Conservation (phyloP, 192 early-diverging fungal genomes). For the Chytriomyces sp. region DNA sequence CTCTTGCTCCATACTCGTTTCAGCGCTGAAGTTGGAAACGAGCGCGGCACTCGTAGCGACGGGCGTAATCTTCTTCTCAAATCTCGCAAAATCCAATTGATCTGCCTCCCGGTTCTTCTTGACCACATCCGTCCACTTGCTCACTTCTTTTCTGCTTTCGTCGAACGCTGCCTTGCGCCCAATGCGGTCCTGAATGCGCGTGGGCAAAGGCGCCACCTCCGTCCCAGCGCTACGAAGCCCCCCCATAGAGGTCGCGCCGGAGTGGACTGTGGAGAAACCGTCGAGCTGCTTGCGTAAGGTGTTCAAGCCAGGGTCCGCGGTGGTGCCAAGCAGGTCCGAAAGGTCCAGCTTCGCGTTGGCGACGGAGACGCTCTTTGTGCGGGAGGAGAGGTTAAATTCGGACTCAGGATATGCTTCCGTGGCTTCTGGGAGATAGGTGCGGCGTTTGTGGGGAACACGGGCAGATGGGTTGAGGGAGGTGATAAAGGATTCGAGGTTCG, state of each 20-base stretch:
- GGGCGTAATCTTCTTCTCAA: slow-evolving; percentile 27
- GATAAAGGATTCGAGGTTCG: slow-evolving; percentile 43
- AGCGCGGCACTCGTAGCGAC: slow-evolving; percentile 57
- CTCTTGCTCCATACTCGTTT: slow-evolving; percentile 76
- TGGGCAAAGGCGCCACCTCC: slow-evolving; percentile 74
- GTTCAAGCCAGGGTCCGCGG: slow-evolving; percentile 64
- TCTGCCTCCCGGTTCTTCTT: slow-evolving; percentile 82
- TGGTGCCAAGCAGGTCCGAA: slow-evolving; percentile 69
- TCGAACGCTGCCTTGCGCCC: slow-evolving; percentile 85
- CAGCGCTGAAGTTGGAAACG: slow-evolving; percentile 64
- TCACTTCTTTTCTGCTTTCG: slow-evolving; percentile 78
- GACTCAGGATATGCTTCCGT: slow-evolving; percentile 75
- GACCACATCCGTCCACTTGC: slow-evolving; percentile 83
- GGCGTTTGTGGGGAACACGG: slow-evolving; percentile 57
- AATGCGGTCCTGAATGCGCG: slow-evolving; percentile 80
- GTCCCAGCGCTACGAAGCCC: slow-evolving; percentile 39
- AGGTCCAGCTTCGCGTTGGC: slow-evolving; percentile 63
- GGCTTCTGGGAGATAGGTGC: slow-evolving; percentile 55
- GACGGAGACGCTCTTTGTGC: slow-evolving; percentile 25
- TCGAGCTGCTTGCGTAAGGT: slow-evolving; percentile 66
- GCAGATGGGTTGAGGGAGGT: slow-evolving; percentile 55
- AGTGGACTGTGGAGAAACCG: slow-evolving; percentile 42
- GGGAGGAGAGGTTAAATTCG: slow-evolving; percentile 60
- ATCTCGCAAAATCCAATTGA: slow-evolving; percentile 68
- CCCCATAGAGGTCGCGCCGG: slow-evolving; percentile 44